Base-by-base conservation (phyloP, 208 protist species). In the Trypanosoma conorhini region DNA sequence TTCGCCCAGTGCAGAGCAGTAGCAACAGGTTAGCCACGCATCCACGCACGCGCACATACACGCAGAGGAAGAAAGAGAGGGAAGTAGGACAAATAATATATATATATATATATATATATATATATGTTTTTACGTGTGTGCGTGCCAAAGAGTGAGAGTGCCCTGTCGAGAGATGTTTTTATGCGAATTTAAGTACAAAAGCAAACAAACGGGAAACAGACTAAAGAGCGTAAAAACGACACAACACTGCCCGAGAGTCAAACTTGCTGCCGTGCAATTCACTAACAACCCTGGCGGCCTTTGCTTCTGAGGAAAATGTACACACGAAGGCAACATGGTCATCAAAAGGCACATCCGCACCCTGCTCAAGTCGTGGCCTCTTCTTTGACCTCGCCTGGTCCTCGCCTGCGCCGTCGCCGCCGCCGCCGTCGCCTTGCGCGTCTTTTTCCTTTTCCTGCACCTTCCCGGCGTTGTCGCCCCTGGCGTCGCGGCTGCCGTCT, bases 311-410 rank as follows among this genome's bases (percentile, higher is more conserved):
- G 8, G 74, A 76, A 3, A 92, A 35, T n/a, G 76, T 79, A 63
- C 79, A 86, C 0, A 88, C 69, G 35, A 95, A 61, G 12, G 86
- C 87, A 0, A 95, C 74, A 42, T 75, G 79, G 65, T 91, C 84
- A 60, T 93, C 85, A 62, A 92, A 89, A 3, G 52, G 55, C 1
- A 30, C 21, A 12, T 71, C 30, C 31, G 42, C 42, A 19, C 51
- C 3, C 26, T 56, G 48, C 13, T 56, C 42, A 63, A 72, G 79
- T 10, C 22, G 31, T 58, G 74, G 48, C 3, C 31, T 21, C 30
- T 60, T 75, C 51, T 58, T 63, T 46, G 21, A 21, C 17, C 46
- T 40, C 30, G 21, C 64, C 31, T 40, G 22, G 26, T 28, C 35
- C 35, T 40, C 40, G 5, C 60, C 58, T 57, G 24, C 42, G 42